phyloP scores from a whole-genome alignment of 495 filamentous ascomycete species.

The Aeminium ludgeri region DNA sequence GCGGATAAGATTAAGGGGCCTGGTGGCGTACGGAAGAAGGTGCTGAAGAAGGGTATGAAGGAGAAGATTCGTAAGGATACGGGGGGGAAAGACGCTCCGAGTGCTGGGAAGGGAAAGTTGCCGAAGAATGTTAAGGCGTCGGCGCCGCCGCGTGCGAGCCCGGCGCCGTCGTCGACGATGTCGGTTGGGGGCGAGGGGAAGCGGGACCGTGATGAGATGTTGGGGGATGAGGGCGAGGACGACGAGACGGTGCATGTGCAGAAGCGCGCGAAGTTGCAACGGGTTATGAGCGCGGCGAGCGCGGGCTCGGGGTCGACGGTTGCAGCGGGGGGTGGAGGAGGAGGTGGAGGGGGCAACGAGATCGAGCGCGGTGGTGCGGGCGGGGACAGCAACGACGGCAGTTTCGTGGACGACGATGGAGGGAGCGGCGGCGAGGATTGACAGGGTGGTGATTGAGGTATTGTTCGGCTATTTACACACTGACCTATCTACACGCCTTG shows the following conservation, averaged over 20 bases:
- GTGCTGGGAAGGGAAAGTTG: slow-evolving; percentile 8
- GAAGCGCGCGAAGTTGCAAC: slow-evolving; percentile 13
- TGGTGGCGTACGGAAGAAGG: slow-evolving; percentile 30
- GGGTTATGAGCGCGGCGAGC: slow-evolving; percentile 6
- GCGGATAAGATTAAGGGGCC: slow-evolving; percentile 17
- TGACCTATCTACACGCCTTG: no score
- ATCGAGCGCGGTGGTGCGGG: no score
- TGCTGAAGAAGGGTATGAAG: slow-evolving; percentile 14
- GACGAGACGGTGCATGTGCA: slow-evolving; percentile 12
- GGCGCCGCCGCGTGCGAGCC: slow-evolving; percentile 5
- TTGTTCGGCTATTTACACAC: not conserved
- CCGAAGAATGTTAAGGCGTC: not conserved
- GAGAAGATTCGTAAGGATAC: slow-evolving; percentile 13
- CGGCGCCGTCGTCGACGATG: slow-evolving; percentile 2
- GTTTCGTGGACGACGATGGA: slow-evolving; percentile 7
- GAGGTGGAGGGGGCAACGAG: slow-evolving; percentile 8
- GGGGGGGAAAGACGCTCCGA: slow-evolving; percentile 1
- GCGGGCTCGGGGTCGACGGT: not conserved
- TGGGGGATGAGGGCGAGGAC: slow-evolving; percentile 11
- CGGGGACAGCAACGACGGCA: slow-evolving; percentile 11
- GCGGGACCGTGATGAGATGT: slow-evolving; percentile 12
- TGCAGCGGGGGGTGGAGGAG: not conserved
- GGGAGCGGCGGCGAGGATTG: not conserved
- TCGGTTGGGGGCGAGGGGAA: not conserved
- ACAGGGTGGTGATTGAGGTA: not conserved